Base-by-base conservation (phyloP, 768 basidiomycete genomes). In the Suillus variegatus region DNA sequence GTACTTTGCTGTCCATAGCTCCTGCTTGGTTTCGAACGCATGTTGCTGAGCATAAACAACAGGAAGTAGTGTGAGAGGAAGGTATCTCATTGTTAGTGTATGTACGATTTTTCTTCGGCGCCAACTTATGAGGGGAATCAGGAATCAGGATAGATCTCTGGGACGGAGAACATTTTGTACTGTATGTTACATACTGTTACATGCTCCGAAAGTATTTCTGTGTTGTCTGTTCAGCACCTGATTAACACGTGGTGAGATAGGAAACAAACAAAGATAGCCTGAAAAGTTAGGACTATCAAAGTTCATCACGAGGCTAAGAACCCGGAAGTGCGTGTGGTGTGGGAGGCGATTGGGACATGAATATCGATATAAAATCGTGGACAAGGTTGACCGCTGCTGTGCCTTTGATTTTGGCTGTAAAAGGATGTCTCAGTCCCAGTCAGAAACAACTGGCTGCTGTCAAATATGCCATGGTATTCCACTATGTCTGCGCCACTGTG, bases 401-500 rank as follows among this genome's bases (percentile, higher is more conserved):
- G 20, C 79, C 75, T 36, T 82, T 83, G 43, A 81, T 79, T 57
- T 84, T 81, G 25, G 78, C 78, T 73, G 58, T 16, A 56, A 10
- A 60, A 12, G 32, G 63, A 61, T 52, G 25, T 36, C 62, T 14
- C 52, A 60, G 58, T 25, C 6, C 58, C n/a, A 6, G 28, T 25
- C 28, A 32, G 41, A 20, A 60, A 57, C 18, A 60, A 6, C 10
- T 3, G 12, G 18, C 6, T 25, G 57, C 7, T 61, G 14, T 28
- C n/a, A 36, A 60, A 60, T 52, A 54, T 64, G 87, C 88, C 89
- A 66, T 87, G 81, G 74, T 90, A 90, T 74, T 91, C 90, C 36
- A 92, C 88, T 60, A 92, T 76, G 71, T 92, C 90, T 8, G 86
- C 86, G 40, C 90, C 91, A 41, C 89, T 89, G 71, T 14, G 51